These are phyloP conservation scores for Microsporum audouinii DNA, from an alignment of 2,329 filamentous ascomycete genomes.

Conservation along the genomic window DNA sequence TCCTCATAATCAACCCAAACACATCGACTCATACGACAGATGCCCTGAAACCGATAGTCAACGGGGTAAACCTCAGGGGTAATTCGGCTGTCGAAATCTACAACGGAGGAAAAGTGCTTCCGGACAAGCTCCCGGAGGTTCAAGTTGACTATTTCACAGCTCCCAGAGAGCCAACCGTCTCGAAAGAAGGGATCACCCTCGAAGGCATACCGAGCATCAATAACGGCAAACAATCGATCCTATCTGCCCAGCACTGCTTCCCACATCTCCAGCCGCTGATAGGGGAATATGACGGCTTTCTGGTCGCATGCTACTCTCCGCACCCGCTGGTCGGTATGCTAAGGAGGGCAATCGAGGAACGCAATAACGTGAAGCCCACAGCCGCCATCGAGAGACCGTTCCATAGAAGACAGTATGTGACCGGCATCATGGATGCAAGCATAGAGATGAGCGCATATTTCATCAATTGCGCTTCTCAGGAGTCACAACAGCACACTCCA, in stretches of 20 bases:
- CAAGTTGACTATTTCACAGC: slow-evolving; percentile 33
- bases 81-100: background rate
- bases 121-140: slow-evolving; percentile 18
- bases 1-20: slow-evolving; percentile 38
- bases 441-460: slow-evolving; percentile 48
- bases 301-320: slow-evolving; percentile 80
- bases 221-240: slow-evolving; percentile 54
- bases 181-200: slow-evolving; percentile 21
- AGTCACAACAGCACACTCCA: background rate
- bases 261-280: slow-evolving; percentile 38
- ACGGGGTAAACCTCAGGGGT: slow-evolving; percentile 24
- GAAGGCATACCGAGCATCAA: slow-evolving; percentile 65
- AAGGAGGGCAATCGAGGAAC: slow-evolving; percentile 32
- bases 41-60: slow-evolving; percentile 31
- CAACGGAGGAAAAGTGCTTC: background rate
- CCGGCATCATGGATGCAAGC: slow-evolving; percentile 81
- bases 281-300: slow-evolving; percentile 54
- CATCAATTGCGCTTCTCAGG: slow-evolving; percentile 19
- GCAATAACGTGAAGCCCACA: slow-evolving; percentile 10
- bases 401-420: slow-evolving; percentile 44
- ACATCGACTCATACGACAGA: slow-evolving; percentile 36
- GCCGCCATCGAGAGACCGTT: background rate
- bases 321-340: slow-evolving; percentile 63
- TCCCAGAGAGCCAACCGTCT: slow-evolving; percentile 21
- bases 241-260: slow-evolving; percentile 53